These are phyloP conservation scores for Verticillium longisporum DNA, from an alignment of 2,329 filamentous ascomycete species.

Conservation along the genomic window DNA sequence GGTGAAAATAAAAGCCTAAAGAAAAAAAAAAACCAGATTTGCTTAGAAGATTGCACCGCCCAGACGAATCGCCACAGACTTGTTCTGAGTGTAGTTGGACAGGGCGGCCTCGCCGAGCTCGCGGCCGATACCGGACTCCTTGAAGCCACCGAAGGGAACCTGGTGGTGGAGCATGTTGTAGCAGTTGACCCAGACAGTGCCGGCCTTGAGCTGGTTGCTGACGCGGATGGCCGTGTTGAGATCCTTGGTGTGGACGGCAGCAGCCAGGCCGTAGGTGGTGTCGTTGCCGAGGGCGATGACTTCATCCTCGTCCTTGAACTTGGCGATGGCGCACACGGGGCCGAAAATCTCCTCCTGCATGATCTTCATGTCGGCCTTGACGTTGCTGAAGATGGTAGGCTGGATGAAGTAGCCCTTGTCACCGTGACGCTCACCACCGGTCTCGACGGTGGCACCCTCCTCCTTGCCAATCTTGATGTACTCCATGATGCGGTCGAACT, in stretches of 20 bases:
- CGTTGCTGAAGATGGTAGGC: constrained; percentile 84
- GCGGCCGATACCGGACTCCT: constrained; percentile 70
- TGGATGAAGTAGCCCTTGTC: constrained; percentile 83
- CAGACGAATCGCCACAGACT: constrained; percentile 55
- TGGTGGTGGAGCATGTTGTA: constrained; percentile 69
- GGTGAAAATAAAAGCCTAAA: not conserved
- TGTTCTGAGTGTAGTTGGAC: constrained; percentile 61
- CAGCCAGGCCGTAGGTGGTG: constrained; percentile 74
- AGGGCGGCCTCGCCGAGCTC: constrained; percentile 66
- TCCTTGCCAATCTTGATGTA: constrained; percentile 64
- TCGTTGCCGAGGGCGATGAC: constrained; percentile 69
- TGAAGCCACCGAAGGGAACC: constrained; percentile 67
- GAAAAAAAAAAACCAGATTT: not conserved
- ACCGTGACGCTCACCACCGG: constrained; percentile 58
- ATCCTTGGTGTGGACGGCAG: constrained; percentile 75
- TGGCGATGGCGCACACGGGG: constrained; percentile 76
- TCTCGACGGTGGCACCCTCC: constrained; percentile 56
- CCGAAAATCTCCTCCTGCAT: constrained; percentile 91
- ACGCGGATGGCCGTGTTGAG: constrained; percentile 78
- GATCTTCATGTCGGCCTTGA: constrained; percentile 80
- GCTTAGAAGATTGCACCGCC: constrained; percentile 33
- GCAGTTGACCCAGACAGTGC: constrained; percentile 53
- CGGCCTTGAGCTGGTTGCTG: constrained; percentile 67
- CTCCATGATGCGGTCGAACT: constrained; percentile 84
- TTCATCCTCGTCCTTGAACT: constrained; percentile 79